A percentile compares a stretch with the other conserved stretches of the same genome.
phyloP scores from a whole-genome alignment of 345 rosid genomes.

The Eucalyptus guilfoylei region DNA sequence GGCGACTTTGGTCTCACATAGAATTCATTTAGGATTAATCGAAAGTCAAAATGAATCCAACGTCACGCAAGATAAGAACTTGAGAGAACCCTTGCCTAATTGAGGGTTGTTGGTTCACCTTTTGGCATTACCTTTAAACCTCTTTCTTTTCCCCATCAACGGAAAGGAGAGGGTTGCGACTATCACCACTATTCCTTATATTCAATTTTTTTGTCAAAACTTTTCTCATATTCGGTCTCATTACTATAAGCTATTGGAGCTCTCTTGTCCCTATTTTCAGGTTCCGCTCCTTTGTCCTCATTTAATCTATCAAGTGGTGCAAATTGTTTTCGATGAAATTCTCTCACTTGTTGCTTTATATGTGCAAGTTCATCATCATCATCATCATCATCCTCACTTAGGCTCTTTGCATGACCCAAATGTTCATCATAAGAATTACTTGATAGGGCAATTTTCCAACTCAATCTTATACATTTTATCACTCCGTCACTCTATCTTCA shows the following conservation, averaged over 20 bases:
- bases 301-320: not conserved
- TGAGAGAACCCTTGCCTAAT: not conserved
- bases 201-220: too few relatives aligned
- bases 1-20: rapidly evolving
- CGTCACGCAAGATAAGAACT: rapidly evolving
- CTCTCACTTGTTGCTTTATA: not conserved
- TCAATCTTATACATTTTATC: not conserved
- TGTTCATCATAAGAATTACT: not conserved
- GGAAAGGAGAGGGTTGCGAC: too few relatives aligned
- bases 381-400: not conserved
- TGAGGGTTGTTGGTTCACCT: too few relatives aligned
- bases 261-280: not conserved
- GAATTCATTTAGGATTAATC: too few relatives aligned
- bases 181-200: too few relatives aligned
- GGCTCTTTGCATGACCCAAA: not conserved
- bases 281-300: not conserved
- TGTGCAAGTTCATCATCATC: not conserved
- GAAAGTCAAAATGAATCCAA: too few relatives aligned
- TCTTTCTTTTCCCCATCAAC: too few relatives aligned
- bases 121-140: too few relatives aligned
- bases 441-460: not conserved
- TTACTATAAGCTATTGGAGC: too few relatives aligned
- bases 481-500: not conserved
- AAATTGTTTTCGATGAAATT: not conserved
- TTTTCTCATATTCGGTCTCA: too few relatives aligned